Evolutionary conservation across 352 stramenopile species (phyloP), one percentile per base, ranked within the genome.

Genomic region (Phytophthora sansomeana): DNA sequence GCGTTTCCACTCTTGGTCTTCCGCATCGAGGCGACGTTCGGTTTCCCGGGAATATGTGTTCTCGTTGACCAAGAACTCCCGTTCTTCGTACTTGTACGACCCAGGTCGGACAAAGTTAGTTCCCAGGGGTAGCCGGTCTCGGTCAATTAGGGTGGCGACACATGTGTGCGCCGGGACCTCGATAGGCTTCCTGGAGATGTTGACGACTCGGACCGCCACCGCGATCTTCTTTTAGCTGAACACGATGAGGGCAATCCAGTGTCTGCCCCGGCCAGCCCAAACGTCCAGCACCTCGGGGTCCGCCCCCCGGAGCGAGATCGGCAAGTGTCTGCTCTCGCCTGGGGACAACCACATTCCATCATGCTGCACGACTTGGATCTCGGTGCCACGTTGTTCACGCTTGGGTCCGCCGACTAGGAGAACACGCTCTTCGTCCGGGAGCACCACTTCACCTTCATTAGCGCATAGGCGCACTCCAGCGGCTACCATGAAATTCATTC

Each of bases 401-500:
- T 48, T 2, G 1, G 51, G 36, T 3, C 33, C 35, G 3, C 51
- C 51, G 6, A 64, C 46, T 4, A 57, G 28, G 1, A 51, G n/a
- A 26, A 64, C 11, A 0, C 41, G 32, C 17, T 53, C 46, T 28
- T 53, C 46, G 28, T 53, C 46, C 14, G 46, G 46, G 28, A 56
- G 32, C 33, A 33, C 5, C 2, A 56, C 17, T 8, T 33, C 5
- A 1, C 64, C 46, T 16, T 70, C 57, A 1, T 43, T 21, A 0
- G 49, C 33, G 6, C 46, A 54, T 0, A 71, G 30, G 2, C 63
- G 49, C 0, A 78, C 71, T 3, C 67, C 67, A n/a, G 62, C 41
- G 3, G 36, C 14, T 2, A 63, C 24, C 63, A 74, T 75, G 51
- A 75, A 78, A 41, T 75, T 53, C 57, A 75, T 65, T 0, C 71